phyloP scores from a whole-genome alignment of 495 filamentous ascomycete genomes.

The Trichoderma virens region DNA sequence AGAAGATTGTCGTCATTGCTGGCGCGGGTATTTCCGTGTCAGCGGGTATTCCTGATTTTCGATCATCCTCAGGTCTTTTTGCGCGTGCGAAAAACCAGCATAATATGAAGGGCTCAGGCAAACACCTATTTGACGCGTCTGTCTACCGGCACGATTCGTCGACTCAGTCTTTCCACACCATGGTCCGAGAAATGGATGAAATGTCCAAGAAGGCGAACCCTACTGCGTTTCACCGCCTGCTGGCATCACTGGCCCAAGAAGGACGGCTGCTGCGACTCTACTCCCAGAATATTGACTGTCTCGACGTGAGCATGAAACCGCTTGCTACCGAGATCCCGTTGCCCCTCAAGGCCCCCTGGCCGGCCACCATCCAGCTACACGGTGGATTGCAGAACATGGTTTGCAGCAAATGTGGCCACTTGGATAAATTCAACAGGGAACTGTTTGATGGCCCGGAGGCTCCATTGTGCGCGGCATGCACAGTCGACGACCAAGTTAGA shows the following conservation, averaged over 20 bases:
- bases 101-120: slow-evolving; percentile 86
- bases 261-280: slow-evolving; percentile 88
- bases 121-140: slow-evolving; percentile 93
- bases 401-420: slow-evolving; percentile 79
- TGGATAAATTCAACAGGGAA: slow-evolving; percentile 66
- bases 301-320: slow-evolving; percentile 79
- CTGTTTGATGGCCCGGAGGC: slow-evolving; percentile 78
- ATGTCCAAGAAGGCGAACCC: slow-evolving; percentile 67
- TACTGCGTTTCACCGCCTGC: slow-evolving; percentile 86
- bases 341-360: slow-evolving; percentile 77
- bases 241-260: slow-evolving; percentile 83
- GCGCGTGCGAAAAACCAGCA: slow-evolving; percentile 72
- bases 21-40: slow-evolving; percentile 95
- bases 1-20: slow-evolving; percentile 93
- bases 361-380: slow-evolving; percentile 85
- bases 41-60: slow-evolving; percentile 95
- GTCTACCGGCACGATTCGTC: slow-evolving; percentile 87
- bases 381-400: slow-evolving; percentile 93
- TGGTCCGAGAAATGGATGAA: slow-evolving; percentile 82
- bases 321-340: slow-evolving; percentile 68
- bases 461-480: slow-evolving; percentile 73
- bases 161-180: slow-evolving; percentile 84
- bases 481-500: slow-evolving; percentile 65
- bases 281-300: slow-evolving; percentile 91
- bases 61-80: slow-evolving; percentile 83